Percentiles rank a stretch among this genome's conserved stretches.
Conservation (phyloP, 1,284 basidiomycete species). For the Cutaneotrichosporon dermatis region DNA sequence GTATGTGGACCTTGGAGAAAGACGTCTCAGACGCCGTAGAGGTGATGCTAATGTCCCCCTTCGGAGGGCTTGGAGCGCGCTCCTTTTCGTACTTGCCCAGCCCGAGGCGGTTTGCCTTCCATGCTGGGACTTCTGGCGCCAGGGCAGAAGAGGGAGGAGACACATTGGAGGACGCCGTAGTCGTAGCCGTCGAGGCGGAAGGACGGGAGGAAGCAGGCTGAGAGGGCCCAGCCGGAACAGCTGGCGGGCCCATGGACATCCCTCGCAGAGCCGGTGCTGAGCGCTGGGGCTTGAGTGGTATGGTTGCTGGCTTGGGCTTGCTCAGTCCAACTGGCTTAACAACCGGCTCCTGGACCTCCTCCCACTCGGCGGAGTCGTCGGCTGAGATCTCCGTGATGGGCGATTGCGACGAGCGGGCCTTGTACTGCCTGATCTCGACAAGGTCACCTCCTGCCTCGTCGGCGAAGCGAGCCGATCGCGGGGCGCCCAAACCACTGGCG, state of each 20-base stretch:
- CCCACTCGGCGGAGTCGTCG: slow-evolving; percentile 16
- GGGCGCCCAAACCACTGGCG: background rate
- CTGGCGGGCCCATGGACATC: too few species aligned
- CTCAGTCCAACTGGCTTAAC: background rate
- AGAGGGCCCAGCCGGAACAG: too few species aligned
- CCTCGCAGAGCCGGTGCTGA: slow-evolving; percentile 1
- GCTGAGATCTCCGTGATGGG: background rate
- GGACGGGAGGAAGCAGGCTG: too few species aligned
- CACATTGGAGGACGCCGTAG: background rate
- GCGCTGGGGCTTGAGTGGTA: background rate
- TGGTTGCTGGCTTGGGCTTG: background rate
- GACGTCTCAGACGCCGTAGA: background rate
- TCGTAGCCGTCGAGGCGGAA: background rate
- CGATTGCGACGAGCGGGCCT: slow-evolving; percentile 4
- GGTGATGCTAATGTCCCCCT: background rate
- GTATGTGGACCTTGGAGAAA: background rate
- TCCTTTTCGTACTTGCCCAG: slow-evolving; percentile 16
- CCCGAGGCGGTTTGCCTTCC: slow-evolving; percentile 26
- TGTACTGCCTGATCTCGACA: slow-evolving; percentile 7
- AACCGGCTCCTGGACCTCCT: slow-evolving; percentile 5
- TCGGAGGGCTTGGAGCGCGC: background rate
- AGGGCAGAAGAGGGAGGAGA: background rate
- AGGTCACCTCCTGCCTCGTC: slow-evolving; percentile 11
- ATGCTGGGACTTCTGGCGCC: slow-evolving; percentile 16
- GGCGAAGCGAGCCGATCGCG: slow-evolving; percentile 9